Evolutionary conservation across 2,329 filamentous ascomycete genomes (phyloP).

Genomic region (Aspergillus puulaauensis): DNA sequence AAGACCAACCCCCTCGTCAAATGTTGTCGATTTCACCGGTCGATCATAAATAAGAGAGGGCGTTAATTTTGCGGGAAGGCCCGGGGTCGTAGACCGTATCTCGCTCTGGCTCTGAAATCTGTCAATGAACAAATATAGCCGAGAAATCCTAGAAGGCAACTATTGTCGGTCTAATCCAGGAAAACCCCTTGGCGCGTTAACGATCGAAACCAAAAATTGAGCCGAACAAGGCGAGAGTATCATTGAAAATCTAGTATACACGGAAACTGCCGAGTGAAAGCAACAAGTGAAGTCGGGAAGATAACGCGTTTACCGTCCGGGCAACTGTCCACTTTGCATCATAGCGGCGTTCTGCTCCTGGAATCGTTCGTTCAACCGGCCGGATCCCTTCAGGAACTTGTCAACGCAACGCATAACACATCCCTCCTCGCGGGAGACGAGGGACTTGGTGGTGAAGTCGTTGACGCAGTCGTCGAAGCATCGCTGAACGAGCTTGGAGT

Average conservation of each 20-base stretch:
- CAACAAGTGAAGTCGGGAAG: slow-evolving; percentile 8
- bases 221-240: slow-evolving; percentile 17
- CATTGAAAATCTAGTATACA: slow-evolving; percentile 23
- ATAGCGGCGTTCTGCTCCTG: slow-evolving; percentile 69
- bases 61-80: too few relatives aligned
- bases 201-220: neutral
- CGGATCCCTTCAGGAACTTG: slow-evolving; percentile 90
- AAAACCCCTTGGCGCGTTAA: neutral
- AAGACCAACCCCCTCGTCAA: too few relatives aligned
- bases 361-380: slow-evolving; percentile 89
- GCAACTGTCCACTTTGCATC: slow-evolving; percentile 59
- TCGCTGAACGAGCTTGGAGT: slow-evolving; percentile 57
- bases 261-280: slow-evolving; percentile 11
- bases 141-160: too few relatives aligned
- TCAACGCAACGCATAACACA: slow-evolving; percentile 94
- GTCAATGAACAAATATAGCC: too few relatives aligned
- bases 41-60: too few relatives aligned
- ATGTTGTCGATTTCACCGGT: too few relatives aligned
- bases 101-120: too few relatives aligned
- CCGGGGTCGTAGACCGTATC: too few relatives aligned
- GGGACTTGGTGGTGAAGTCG: slow-evolving; percentile 96
- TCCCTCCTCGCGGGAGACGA: slow-evolving; percentile 81
- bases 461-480: slow-evolving; percentile 98
- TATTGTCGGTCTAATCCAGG: too few relatives aligned
- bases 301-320: slow-evolving; percentile 37